These are phyloP conservation scores for Ascochyta pisi DNA, from an alignment of 2,329 filamentous ascomycete species.

Conservation along the genomic window DNA sequence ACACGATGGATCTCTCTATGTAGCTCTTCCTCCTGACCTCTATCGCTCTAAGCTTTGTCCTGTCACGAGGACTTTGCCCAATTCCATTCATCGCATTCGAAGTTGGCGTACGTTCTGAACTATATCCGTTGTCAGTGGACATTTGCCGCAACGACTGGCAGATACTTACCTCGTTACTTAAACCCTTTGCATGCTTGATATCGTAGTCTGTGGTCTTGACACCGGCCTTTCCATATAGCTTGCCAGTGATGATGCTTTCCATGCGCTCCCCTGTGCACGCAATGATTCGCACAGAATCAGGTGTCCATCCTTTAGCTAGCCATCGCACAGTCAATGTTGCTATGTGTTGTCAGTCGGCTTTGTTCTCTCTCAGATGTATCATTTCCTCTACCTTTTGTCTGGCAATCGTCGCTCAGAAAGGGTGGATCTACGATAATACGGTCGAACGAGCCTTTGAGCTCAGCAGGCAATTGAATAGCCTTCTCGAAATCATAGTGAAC, in stretches of 20 bases:
- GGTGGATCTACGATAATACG: slow-evolving; percentile 79
- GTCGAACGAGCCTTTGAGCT: slow-evolving; percentile 70
- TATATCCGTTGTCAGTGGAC: not conserved
- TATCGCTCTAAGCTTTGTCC: not conserved
- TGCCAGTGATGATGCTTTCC: slow-evolving; percentile 64
- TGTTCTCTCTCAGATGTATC: not conserved
- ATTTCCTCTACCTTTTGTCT: slow-evolving; percentile 69
- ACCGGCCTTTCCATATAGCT: slow-evolving; percentile 71
- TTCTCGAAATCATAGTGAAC: slow-evolving; percentile 75
- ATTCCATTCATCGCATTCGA: slow-evolving; percentile 64
- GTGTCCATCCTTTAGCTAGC: slow-evolving; percentile 63
- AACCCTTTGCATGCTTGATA: slow-evolving; percentile 71
- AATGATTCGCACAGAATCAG: slow-evolving; percentile 58
- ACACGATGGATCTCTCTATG: not conserved
- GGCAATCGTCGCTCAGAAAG: slow-evolving; percentile 80
- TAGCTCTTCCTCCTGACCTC: not conserved
- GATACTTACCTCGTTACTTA: slow-evolving; percentile 70
- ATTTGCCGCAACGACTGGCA: not conserved
- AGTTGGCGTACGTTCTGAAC: slow-evolving; percentile 81
- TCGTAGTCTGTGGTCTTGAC: slow-evolving; percentile 71
- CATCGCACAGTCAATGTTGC: slow-evolving; percentile 78
- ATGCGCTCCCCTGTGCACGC: slow-evolving; percentile 82
- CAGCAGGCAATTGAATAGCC: slow-evolving; percentile 68
- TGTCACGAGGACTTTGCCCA: slow-evolving; percentile 31
- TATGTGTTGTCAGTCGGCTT: slow-evolving; percentile 42